Evolutionary conservation across 495 filamentous ascomycete genomes (phyloP), one percentile per base, ranked within the genome.

Genomic region (Penicillium mononematosum): DNA sequence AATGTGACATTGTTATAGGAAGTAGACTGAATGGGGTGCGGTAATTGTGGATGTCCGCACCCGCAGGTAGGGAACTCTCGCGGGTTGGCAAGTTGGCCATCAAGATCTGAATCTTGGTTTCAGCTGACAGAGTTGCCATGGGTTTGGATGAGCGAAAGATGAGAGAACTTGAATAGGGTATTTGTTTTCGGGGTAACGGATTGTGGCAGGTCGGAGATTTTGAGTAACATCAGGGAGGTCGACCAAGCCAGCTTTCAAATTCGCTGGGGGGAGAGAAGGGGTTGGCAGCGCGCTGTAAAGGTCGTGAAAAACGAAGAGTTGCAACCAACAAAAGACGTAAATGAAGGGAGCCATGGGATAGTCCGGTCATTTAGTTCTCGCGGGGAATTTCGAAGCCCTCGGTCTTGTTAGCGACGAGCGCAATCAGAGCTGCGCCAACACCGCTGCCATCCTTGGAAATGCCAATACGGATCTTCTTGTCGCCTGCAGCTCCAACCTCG

Each of bases 361-460:
- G 9, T 27, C n/a, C 27, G 42, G 34, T 17, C 32, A n/a, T n/a
- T 59, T 56, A 61, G 39, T 58, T 53, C 48, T 55, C 46, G 10
- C 8, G 45, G 20, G 67, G 62, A 55, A 52, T 62, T 45, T 58
- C 25, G 45, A 65, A 53, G 10, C 54, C 61, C 50, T 69, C 61
- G 31, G 70, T 67, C 56, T 71, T 73, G 65, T 70, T 71, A 25
- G 83, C 84, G 25, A 93, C 87, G 14, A 96, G 78, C 32, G 92
- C 92, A 71, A 96, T 96, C 63, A 97, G 70, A 47, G 92, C 92
- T 9, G 92, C 92, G 27, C 92, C 92, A 46, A 97, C 92, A 51
- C 92, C 92, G 55, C 84, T 88, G 46, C 92, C 92, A 74, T 97
- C 92, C 81, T 94, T 93, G 51, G 92, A 92, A 71, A 96, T 90